Base-by-base conservation (phyloP, 1,284 basidiomycete species). In the Xerocomus cyaneibrunnescens region DNA sequence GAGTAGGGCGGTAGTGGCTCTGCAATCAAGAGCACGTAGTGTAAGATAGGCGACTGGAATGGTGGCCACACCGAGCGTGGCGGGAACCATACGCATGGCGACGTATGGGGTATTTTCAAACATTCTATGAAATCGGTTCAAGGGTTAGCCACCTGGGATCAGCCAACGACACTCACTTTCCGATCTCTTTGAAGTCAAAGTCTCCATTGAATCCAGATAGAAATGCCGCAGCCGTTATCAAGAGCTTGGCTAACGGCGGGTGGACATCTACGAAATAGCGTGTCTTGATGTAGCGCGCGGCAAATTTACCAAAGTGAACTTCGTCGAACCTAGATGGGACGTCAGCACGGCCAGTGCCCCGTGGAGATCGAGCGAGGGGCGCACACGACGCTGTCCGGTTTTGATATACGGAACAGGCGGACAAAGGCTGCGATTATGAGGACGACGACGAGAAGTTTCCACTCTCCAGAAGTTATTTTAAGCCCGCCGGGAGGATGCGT, bases 121-220 rank as follows among this genome's bases (percentile, higher is more conserved):
- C 21, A 81, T 71, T 71, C 92, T 94, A 63, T 1, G 34, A 19
- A 35, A 27, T 16, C n/a, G 41, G 23, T 9, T 52, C 17, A 21
- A 23, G 34, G 28, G 46, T 41, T 37, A 35, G 49, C 9, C 8
- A 17, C 7, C 10, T 37, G 7, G 41, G 7, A 6, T 35, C 3
- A 44, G 36, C 4, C 14, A 32, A 27, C 2, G 28, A 43, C 21
- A 79, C 90, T 58, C 65, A 93, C 92, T 92, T 94, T 73, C 86
- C 94, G 60, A 99, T 98, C 56, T 97, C 93, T 70, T 95, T 92
- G 72, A 99, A 99, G 69, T 98, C 94, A 68, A 98, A 98, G 42
- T 90, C 77, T 2, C 96, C 97, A 59, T 96, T 80, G 64, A 92
- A 99, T n/a, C 97, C 92, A 46, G 83, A 89, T 5, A 97, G 54